Evolutionary conservation across 176 grass and related monocot genomes (phyloP).

Genomic region (Hordeum vulgare): MorexV3_pseudomolecules_assembly NC_058519.1:600497073-600497572

Average conservation of each 20-base stretch:
- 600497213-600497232: background rate
- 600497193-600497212: background rate
- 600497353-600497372: background rate
- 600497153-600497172: conserved; percentile 71
- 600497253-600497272: conserved; percentile 1
- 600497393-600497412: background rate
- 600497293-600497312: background rate
- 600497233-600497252: background rate
- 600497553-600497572: background rate
- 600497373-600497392: background rate
- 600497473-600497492: background rate
- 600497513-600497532: background rate
- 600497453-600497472: background rate
- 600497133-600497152: conserved; percentile 76
- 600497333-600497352: background rate
- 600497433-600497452: background rate
- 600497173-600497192: conserved; percentile 27
- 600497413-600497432: background rate
- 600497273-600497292: conserved; percentile 10
- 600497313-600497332: background rate
- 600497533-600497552: background rate
- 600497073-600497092: conserved; percentile 94
- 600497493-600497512: background rate
- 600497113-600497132: conserved; percentile 95
- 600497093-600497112: conserved; percentile 92